Percentiles rank a stretch among this genome's conserved stretches.
Evolutionary conservation across 2,329 filamentous ascomycete species (phyloP).

Genomic region (Neopestalotiopsis clavispora): DNA sequence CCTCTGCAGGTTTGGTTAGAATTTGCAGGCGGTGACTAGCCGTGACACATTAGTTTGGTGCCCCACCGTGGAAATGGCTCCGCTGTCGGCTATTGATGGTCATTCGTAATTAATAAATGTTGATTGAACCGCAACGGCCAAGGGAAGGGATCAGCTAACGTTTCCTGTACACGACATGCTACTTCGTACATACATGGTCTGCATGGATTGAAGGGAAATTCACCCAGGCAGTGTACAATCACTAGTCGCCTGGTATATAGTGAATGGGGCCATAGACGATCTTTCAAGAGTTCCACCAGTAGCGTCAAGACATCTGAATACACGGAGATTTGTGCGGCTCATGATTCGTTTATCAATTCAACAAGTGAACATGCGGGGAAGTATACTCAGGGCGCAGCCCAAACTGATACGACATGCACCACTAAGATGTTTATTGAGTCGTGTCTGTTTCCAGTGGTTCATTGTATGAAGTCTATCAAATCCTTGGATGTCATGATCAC

Average conservation of each 20-base stretch:
- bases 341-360: background rate
- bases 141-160: background rate
- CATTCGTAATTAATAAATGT: background rate
- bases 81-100: slow-evolving; percentile 6
- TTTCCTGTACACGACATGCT: background rate
- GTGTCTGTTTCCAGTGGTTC: too few species aligned
- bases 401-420: background rate
- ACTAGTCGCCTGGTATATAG: background rate
- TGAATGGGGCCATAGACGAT: background rate
- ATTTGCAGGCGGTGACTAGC: slow-evolving; percentile 13
- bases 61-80: background rate
- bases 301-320: background rate
- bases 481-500: too few species aligned
- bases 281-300: background rate
- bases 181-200: too few species aligned
- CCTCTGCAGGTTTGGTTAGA: slow-evolving; percentile 7
- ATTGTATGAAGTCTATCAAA: too few species aligned
- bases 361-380: background rate
- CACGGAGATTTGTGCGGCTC: slow-evolving; percentile 1
- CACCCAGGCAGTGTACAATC: background rate
- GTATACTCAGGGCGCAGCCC: background rate
- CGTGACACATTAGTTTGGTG: slow-evolving; percentile 15
- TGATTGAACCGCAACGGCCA: background rate
- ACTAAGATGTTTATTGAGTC: too few species aligned
- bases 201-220: background rate